phyloP scores from a whole-genome alignment of 192 early-diverging fungal species.

The Coemansia sp. region DNA sequence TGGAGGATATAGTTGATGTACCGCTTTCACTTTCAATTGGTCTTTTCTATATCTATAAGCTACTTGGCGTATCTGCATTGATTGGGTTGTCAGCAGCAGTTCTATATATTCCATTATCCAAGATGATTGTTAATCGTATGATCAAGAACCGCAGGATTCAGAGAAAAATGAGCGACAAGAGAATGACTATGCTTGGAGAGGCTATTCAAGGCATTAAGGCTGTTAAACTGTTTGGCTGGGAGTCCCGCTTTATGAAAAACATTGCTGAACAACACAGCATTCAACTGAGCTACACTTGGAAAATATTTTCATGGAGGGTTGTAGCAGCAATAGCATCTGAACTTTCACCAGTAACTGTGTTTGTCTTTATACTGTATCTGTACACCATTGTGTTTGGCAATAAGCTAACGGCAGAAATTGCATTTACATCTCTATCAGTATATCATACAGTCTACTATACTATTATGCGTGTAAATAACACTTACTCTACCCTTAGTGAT shows the following conservation, averaged over 20 bases:
- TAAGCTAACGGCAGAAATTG: constrained; percentile 57
- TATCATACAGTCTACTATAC: constrained; percentile 54
- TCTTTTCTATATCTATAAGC: constrained; percentile 60
- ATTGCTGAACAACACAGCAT: constrained; percentile 59
- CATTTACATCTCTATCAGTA: constrained; percentile 67
- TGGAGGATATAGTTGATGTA: constrained; percentile 58
- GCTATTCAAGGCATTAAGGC: constrained; percentile 81
- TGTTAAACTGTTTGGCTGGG: constrained; percentile 86
- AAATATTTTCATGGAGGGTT: constrained; percentile 54
- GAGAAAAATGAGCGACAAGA: constrained; percentile 60
- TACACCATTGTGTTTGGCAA: constrained; percentile 62
- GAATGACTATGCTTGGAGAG: constrained; percentile 75
- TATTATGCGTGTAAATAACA: constrained; percentile 50
- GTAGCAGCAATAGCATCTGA: constrained; percentile 48
- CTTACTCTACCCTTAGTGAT: constrained; percentile 59
- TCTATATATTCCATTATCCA: constrained; percentile 56
- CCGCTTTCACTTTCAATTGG: constrained; percentile 64
- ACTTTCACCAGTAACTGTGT: constrained; percentile 48
- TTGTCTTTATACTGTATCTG: constrained; percentile 56
- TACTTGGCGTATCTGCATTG: constrained; percentile 78
- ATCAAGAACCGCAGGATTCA: constrained; percentile 52
- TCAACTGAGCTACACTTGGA: constrained; percentile 45
- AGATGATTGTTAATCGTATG: constrained; percentile 43
- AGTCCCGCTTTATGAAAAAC: constrained; percentile 65
- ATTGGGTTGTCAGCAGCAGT: constrained; percentile 68